These are phyloP conservation scores for Rubia yunnanensis DNA, from an alignment of 257 asterid species.

Conservation along the genomic window DNA sequence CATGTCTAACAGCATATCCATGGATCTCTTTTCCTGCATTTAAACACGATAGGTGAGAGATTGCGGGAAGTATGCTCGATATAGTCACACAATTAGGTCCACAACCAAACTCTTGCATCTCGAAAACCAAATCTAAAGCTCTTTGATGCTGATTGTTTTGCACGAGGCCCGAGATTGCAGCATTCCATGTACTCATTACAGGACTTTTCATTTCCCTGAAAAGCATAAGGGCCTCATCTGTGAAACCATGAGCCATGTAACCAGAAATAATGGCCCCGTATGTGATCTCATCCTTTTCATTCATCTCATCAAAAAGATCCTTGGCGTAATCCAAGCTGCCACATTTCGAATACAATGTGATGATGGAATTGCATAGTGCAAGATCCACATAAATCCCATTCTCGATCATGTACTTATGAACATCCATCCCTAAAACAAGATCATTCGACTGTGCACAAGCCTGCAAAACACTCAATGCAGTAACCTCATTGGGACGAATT, in stretches of 20 bases:
- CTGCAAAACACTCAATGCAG: slow-evolving; percentile 56
- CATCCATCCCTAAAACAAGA: slow-evolving; percentile 64
- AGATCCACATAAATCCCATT: slow-evolving; percentile 51
- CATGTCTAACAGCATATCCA: slow-evolving; percentile 50
- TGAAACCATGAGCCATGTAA: slow-evolving; percentile 73
- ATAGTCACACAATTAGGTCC: slow-evolving; percentile 60
- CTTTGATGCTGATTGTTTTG: slow-evolving; percentile 51
- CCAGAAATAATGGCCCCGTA: slow-evolving; percentile 72
- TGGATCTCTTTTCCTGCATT: slow-evolving; percentile 69
- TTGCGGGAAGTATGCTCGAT: slow-evolving; percentile 66
- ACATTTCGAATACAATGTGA: slow-evolving; percentile 66
- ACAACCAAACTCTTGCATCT: slow-evolving; percentile 49
- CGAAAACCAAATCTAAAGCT: slow-evolving; percentile 37
- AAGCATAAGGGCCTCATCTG: slow-evolving; percentile 47
- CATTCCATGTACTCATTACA: slow-evolving; percentile 71
- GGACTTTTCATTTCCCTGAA: slow-evolving; percentile 47
- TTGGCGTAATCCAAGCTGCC: slow-evolving; percentile 77
- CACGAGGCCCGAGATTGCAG: slow-evolving; percentile 63
- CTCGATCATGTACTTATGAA: slow-evolving; percentile 51
- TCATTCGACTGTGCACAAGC: slow-evolving; percentile 78
- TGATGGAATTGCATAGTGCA: slow-evolving; percentile 52
- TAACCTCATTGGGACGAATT: slow-evolving; percentile 50
- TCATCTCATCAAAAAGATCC: slow-evolving; percentile 68
- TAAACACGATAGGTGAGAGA: slow-evolving; percentile 46
- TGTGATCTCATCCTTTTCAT: slow-evolving; percentile 62